These are phyloP conservation scores for Aspergillus hiratsukae DNA, from an alignment of 2,329 filamentous ascomycete genomes.

Conservation along the genomic window DNA sequence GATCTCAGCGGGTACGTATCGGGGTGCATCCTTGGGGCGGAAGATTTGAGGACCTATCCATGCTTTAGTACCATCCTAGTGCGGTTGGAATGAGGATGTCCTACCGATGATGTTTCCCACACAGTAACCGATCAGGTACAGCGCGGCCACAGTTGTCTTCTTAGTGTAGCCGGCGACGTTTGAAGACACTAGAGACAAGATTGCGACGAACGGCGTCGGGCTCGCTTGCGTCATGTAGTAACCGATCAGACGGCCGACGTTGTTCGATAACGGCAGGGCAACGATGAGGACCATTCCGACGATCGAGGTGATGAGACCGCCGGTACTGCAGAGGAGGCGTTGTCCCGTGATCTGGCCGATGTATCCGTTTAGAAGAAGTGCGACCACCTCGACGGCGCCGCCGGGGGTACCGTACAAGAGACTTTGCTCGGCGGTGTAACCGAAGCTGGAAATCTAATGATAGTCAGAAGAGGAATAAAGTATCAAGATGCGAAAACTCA, in stretches of 20 bases:
- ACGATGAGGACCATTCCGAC: conserved; percentile 62
- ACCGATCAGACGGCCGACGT: conserved; percentile 56
- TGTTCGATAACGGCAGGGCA: conserved; percentile 55
- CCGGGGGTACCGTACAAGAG: conserved; percentile 62
- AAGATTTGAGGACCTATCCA: conserved; percentile 52
- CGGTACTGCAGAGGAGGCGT: conserved; percentile 53
- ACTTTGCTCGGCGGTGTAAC: conserved; percentile 59
- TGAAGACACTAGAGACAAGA: conserved; percentile 59
- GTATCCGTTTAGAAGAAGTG: conserved; percentile 53
- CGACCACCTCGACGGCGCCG: conserved; percentile 60
- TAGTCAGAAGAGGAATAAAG: conserved; percentile 20
- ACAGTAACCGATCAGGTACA: conserved; percentile 46
- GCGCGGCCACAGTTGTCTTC: conserved; percentile 49
- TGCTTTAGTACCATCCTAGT: neutral
- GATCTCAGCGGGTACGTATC: conserved; percentile 61
- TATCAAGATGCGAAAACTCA: conserved; percentile 30
- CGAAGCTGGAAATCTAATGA: conserved; percentile 54
- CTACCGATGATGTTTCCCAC: conserved; percentile 55
- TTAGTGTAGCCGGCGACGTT: conserved; percentile 56
- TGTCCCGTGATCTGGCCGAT: conserved; percentile 55
- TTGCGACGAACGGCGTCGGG: conserved; percentile 59
- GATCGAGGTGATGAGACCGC: conserved; percentile 51
- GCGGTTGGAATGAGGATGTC: conserved; percentile 5
- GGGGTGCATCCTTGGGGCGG: conserved; percentile 51
- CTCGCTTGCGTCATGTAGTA: conserved; percentile 62